A percentile compares a stretch with the other conserved stretches of the same genome.
Evolutionary conservation across 495 filamentous ascomycete genomes (phyloP).

Genomic region (Tetracladium marchalianum): DNA sequence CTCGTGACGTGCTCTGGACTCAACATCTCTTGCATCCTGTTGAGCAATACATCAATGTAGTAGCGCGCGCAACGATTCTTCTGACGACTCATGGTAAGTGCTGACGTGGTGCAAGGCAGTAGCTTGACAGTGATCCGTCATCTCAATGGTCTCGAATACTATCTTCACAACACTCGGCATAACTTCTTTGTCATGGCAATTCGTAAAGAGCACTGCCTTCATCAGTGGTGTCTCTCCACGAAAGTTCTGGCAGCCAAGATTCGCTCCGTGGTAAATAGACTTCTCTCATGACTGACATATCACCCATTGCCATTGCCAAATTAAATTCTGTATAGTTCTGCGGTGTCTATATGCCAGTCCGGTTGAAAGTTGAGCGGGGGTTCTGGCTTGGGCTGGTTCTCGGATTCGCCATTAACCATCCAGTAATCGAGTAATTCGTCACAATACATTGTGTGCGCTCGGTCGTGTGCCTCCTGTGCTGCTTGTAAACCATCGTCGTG

Average conservation of each 20-base stretch:
- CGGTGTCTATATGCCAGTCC: slow-evolving; percentile 78
- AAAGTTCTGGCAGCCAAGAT: slow-evolving; percentile 53
- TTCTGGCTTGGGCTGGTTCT: slow-evolving; percentile 55
- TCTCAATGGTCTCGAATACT: slow-evolving; percentile 63
- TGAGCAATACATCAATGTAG: slow-evolving; percentile 84
- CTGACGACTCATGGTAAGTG: slow-evolving; percentile 65
- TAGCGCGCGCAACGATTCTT: slow-evolving; percentile 81
- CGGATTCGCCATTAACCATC: slow-evolving; percentile 61
- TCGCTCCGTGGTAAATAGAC: slow-evolving; percentile 65
- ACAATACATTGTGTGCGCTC: slow-evolving; percentile 78
- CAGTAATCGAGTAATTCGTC: slow-evolving; percentile 94
- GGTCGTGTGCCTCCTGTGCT: slow-evolving; percentile 57
- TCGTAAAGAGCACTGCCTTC: slow-evolving; percentile 89
- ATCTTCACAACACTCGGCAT: slow-evolving; percentile 75
- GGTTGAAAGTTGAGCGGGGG: slow-evolving; percentile 78
- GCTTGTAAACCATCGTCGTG: slow-evolving; percentile 23
- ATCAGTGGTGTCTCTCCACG: slow-evolving; percentile 91
- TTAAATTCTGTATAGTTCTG: slow-evolving; percentile 85
- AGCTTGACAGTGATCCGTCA: slow-evolving; percentile 62
- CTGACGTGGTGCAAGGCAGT: slow-evolving; percentile 92
- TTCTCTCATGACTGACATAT: slow-evolving; percentile 82
- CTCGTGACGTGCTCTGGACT: slow-evolving; percentile 57
- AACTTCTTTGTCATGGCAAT: slow-evolving; percentile 83
- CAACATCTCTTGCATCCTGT: slow-evolving; percentile 63
- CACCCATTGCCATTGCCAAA: slow-evolving; percentile 98